Base-by-base conservation (phyloP, 2,329 filamentous ascomycete genomes). In the Fragosphaeria purpurea region DNA sequence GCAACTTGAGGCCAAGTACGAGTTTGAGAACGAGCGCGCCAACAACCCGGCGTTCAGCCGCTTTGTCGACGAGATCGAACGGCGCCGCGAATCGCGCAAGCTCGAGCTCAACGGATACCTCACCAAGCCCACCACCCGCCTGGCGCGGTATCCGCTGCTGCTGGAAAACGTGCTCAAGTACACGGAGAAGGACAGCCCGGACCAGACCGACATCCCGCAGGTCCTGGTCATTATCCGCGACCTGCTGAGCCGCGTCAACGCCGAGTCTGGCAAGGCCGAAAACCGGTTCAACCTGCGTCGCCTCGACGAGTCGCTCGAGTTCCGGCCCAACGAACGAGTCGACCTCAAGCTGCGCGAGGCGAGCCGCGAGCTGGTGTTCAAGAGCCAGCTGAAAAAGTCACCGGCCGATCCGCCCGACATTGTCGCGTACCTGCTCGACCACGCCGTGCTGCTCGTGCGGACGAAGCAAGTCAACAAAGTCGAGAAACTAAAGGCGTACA, bases 101-200 rank as follows among this genome's bases (percentile, higher is more conserved):
- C 75, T 98, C 44, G 93, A 98, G 67, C 74, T 98, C 53, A 98
- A 98, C 65, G 93, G 93, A 59, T 98, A 98, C 63, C 74, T 98
- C 48, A 98, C 93, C 7, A 98, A 98, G 67, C 93, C 93, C 1
- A 98, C 93, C 2, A 98, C 93, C 13, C 82, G 93, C 71, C 72
- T 98, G 61, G 93, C 93, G 41, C 82, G 93, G 67, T 98, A 98
- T 65, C 93, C 93, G 4, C 73, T 98, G 39, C 74, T 98, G 10
- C 74, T 98, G 12, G 93, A 97, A 59, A 89, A 90, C 57, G 88
- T 97, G 39, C 70, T 89, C 56, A 98, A 97, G 65, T 86, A 91
- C 63, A 96, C 91, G 0, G 85, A 90, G 45, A 86, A 91, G 48
- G 89, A 83, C 51, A 95, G 86, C 58, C 83, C 88, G 1, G 93